Evolutionary conservation across 768 basidiomycete genomes (phyloP).

Genomic region (Pulveroboletus frians): DNA sequence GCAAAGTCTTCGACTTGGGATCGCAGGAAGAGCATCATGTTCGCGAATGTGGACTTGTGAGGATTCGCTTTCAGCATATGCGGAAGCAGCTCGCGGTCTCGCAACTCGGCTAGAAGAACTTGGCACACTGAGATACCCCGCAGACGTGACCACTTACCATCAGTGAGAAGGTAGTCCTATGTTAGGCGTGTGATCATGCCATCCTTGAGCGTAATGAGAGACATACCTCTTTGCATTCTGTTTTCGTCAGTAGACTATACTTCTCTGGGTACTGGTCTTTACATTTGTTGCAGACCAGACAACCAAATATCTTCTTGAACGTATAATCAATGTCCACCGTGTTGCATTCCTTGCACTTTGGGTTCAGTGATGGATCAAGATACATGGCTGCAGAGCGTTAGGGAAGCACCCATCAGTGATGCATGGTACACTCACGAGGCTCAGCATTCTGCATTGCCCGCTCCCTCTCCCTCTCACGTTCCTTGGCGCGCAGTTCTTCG

Average conservation of each 20-base stretch:
- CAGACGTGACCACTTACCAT: conserved; percentile 49
- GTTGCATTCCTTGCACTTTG: conserved; percentile 81
- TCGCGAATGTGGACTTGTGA: conserved; percentile 90
- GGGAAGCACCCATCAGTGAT: background rate
- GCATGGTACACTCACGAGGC: conserved; percentile 45
- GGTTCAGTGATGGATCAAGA: conserved; percentile 68
- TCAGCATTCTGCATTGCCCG: conserved; percentile 70
- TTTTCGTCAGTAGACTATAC: conserved; percentile 94
- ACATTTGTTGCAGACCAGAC: conserved; percentile 83
- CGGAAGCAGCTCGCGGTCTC: conserved; percentile 86
- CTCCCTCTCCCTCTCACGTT: conserved; percentile 77
- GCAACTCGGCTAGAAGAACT: conserved; percentile 69
- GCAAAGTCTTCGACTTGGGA: conserved; percentile 95
- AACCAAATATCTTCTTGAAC: conserved; percentile 76
- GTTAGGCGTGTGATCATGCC: background rate
- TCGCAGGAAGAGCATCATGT: conserved; percentile 98
- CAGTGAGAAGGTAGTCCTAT: conserved; percentile 92
- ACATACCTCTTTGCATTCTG: conserved; percentile 91
- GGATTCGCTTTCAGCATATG: conserved; percentile 94
- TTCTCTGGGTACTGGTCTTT: conserved; percentile 87
- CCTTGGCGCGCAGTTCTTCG: conserved; percentile 68
- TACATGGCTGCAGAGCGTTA: conserved; percentile 55
- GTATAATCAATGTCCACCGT: conserved; percentile 86
- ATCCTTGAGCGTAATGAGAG: background rate
- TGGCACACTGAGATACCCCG: background rate